Base-by-base conservation (phyloP, 1,139 yeast genomes). In the Lodderomyces margitis region DNA sequence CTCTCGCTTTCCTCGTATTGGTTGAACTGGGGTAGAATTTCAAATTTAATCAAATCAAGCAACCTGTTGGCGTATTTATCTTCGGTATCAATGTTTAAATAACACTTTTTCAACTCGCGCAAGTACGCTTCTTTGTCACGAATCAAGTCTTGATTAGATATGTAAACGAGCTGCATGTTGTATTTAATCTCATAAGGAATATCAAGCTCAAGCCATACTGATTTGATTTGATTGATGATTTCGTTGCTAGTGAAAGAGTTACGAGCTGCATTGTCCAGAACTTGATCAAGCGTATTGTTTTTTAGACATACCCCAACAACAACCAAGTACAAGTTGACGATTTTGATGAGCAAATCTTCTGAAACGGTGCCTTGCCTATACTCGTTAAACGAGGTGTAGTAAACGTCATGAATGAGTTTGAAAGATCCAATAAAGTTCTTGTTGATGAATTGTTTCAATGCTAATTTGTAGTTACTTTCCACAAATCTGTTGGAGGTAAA, bases 381-480 rank as follows among this genome's bases (percentile, higher is more conserved):
- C 38, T 61, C 61, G 5, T 49, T 45, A 40, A 61, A 57, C 12
- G 62, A 46, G 10, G 47, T 46, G 14, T 47, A 47, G 45, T 61
- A 65, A 33, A 68, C 52, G 37, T 55, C 51, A 34, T 51, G 53
- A 20, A 61, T 55, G 15, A 69, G 50, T 20, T 50, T 59, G 47
- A 56, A 70, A 5, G 76, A 68, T 39, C 59, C 57, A 5, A 51
- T 55, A 38, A 70, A 64, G 46, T 67, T 62, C 51, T 64, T 68
- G 49, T 68, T 70, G 51, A 66, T 61, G 50, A 72, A 72, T 42
- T 61, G 59, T 53, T 71, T 72, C 41, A 68, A 52, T 0, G 76
- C 66, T 34, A 70, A 51, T 40, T 62, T 60, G 48, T 68, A 72
- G 41, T 58, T 60, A 34, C 54, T 58, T 36, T 58, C 59, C 27